These are phyloP conservation scores for Grosmannia huntii DNA, from an alignment of 2,329 filamentous ascomycete species.

Conservation along the genomic window DNA sequence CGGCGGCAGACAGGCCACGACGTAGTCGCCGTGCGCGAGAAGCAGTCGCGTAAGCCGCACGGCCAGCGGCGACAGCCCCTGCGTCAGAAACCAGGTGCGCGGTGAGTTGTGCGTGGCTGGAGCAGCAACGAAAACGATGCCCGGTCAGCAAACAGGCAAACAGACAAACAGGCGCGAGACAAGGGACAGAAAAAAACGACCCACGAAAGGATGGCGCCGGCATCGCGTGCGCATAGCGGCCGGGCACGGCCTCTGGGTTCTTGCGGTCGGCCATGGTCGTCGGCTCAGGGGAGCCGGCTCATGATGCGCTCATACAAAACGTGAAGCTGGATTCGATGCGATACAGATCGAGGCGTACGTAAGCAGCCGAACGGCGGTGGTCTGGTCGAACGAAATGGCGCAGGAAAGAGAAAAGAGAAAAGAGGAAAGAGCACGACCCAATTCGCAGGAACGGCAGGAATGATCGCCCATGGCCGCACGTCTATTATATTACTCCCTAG, in stretches of 20 bases:
- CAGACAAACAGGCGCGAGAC: not conserved
- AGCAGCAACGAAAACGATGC: not conserved
- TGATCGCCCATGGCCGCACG: not conserved
- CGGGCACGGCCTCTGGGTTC: conserved; percentile 28
- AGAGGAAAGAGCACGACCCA: not conserved
- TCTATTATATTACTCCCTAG: too few relatives aligned
- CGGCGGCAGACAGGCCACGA: conserved; percentile 71
- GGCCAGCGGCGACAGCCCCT: conserved; percentile 71
- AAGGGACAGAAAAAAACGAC: conserved; percentile 11
- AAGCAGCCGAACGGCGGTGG: too few relatives aligned
- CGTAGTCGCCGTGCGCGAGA: conserved; percentile 82
- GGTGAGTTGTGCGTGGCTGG: conserved; percentile 59
- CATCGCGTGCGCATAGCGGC: conserved; percentile 28
- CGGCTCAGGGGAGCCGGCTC: not conserved
- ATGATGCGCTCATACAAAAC: not conserved
- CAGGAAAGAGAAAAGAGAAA: not conserved
- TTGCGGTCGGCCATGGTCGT: conserved; percentile 31
- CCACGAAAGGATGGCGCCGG: conserved; percentile 41
- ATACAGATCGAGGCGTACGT: too few relatives aligned
- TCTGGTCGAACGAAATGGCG: too few relatives aligned
- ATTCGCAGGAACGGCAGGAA: not conserved
- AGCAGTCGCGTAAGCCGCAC: conserved; percentile 71
- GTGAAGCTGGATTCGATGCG: too few relatives aligned
- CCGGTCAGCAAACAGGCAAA: not conserved
- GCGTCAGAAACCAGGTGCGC: conserved; percentile 86